Percentiles rank a stretch among this genome's conserved stretches.
phyloP scores from a whole-genome alignment of 371 early-diverging fungal species.

The Lichtheimia hyalospora region DNA sequence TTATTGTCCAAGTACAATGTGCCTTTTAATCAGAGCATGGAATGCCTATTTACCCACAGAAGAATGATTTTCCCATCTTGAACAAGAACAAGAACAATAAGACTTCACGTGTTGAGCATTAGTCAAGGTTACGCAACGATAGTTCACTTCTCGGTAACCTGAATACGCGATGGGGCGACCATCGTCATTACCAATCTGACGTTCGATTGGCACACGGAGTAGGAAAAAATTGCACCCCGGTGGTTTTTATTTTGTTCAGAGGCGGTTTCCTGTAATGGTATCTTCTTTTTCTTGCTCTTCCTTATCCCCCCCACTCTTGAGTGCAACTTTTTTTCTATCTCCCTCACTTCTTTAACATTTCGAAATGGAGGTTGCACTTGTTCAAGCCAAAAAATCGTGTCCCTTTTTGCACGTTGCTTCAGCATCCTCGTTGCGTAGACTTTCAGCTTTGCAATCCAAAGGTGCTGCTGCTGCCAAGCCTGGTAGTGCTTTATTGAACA shows the following conservation, averaged over 20 bases:
- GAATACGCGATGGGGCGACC: background rate
- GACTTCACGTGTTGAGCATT: no score
- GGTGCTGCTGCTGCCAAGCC: slow-evolving; percentile 35
- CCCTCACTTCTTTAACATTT: slow-evolving; percentile 10
- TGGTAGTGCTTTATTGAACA: slow-evolving; percentile 60
- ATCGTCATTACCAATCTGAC: background rate
- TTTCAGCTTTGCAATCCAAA: slow-evolving; percentile 40
- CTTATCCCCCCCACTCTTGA: slow-evolving; percentile 11
- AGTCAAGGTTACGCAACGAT: no score
- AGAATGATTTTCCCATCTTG: no score
- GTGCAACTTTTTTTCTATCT: slow-evolving; percentile 13
- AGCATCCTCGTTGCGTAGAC: slow-evolving; percentile 73
- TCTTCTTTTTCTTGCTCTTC: slow-evolving; percentile 5
- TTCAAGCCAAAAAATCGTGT: slow-evolving; percentile 66
- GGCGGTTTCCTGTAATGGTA: slow-evolving; percentile 7
- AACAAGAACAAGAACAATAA: no score
- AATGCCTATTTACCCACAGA: no score
- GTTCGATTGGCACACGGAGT: background rate
- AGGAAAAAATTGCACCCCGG: slow-evolving; percentile 11
- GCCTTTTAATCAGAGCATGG: no score
- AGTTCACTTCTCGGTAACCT: no score
- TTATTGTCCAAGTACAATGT: no score
- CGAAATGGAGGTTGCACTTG: slow-evolving; percentile 57
- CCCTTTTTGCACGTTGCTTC: slow-evolving; percentile 86
- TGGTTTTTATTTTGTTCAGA: slow-evolving; percentile 4